Percentiles rank a stretch among this genome's conserved stretches.
Evolutionary conservation across 208 protist genomes (phyloP).

Genomic region (Leishmania major): DNA sequence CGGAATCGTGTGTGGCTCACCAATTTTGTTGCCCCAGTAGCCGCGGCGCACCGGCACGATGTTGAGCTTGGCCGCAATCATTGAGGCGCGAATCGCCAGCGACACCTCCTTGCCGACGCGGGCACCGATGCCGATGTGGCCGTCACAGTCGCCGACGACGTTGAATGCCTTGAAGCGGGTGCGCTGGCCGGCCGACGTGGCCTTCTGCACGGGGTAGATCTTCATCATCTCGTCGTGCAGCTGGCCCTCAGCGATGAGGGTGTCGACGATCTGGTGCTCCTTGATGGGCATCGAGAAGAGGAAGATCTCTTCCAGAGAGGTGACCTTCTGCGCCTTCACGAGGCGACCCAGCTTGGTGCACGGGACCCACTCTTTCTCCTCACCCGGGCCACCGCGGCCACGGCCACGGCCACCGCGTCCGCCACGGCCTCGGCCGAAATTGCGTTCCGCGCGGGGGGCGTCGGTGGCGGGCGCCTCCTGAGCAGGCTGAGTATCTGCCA

Average conservation of each 20-base stretch:
- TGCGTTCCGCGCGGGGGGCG: constrained; percentile 20
- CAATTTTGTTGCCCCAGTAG: constrained; percentile 99
- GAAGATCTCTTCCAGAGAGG: constrained; percentile 98
- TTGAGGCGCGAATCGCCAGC: constrained; percentile 98
- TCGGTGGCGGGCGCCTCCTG: constrained; percentile 13
- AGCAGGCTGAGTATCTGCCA: constrained; percentile 32
- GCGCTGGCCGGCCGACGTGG: constrained; percentile 99
- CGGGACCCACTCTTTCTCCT: constrained; percentile 97
- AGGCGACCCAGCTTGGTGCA: constrained; percentile 99
- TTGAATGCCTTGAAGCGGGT: constrained; percentile 99
- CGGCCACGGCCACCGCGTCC: constrained; percentile 10
- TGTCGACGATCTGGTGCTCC: constrained; percentile 99
- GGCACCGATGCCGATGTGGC: constrained; percentile 98
- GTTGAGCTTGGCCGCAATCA: constrained; percentile 98
- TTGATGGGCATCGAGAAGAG: constrained; percentile 99
- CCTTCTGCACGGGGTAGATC: constrained; percentile 99
- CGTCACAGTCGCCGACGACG: constrained; percentile 98
- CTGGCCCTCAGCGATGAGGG: constrained; percentile 92
- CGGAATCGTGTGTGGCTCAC: constrained; percentile 99
- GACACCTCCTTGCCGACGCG: constrained; percentile 99
- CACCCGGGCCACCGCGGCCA: constrained; percentile 45
- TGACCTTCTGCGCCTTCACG: constrained; percentile 97
- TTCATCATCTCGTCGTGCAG: constrained; percentile 97
- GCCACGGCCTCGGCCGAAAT: constrained; percentile 7
- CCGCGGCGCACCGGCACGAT: constrained; percentile 98